Conservation (phyloP, 176 grass and related monocot genomes). For the Cocos nucifera region DNA sequence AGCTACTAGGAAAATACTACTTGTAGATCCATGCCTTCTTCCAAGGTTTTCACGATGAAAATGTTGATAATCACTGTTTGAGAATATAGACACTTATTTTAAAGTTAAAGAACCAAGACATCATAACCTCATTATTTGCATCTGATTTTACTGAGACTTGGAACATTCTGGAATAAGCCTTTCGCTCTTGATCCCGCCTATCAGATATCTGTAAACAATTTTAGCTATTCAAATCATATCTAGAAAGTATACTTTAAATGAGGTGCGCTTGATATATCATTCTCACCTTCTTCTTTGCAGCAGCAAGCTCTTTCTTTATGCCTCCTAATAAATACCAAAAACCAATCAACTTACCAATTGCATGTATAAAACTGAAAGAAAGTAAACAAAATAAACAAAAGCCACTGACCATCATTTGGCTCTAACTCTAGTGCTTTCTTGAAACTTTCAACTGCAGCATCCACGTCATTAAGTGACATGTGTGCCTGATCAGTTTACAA, state of each 20-base stretch:
- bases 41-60: no score
- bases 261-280: no score
- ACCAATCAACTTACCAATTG: neutral
- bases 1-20: neutral
- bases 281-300: constrained; percentile 80
- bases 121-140: constrained; percentile 33
- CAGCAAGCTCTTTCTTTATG: constrained; percentile 72
- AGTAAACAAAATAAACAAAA: neutral
- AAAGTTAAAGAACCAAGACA: neutral
- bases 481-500: constrained; percentile 39
- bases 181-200: constrained; percentile 64
- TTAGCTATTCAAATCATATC: no score
- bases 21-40: no score
- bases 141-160: constrained; percentile 58
- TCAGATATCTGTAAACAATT: constrained; percentile 50
- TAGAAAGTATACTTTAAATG: no score
- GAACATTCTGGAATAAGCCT: constrained; percentile 81
- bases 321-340: constrained; percentile 37
- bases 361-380: constrained; percentile 11
- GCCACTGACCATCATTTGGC: constrained; percentile 76
- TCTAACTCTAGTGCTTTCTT: constrained; percentile 74
- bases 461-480: constrained; percentile 75
- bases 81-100: neutral
- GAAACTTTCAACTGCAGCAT: constrained; percentile 88
- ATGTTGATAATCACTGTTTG: neutral